Evolutionary conservation across 345 rosid species (phyloP).

Genomic region (Geranium brycei): DNA sequence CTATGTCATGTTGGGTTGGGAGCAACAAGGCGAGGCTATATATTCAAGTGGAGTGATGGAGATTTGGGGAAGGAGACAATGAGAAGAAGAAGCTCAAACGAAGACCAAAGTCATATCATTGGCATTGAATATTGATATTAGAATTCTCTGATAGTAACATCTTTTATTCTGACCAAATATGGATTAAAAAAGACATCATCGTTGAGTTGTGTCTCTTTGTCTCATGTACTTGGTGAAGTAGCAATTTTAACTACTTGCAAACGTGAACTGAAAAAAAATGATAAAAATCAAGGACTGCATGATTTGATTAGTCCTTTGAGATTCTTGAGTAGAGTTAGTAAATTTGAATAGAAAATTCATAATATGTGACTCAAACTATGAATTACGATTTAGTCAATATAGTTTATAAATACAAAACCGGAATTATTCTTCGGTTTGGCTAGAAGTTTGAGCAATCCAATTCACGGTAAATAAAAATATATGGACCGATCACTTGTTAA

Average conservation of each 20-base stretch:
- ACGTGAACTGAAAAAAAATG: no score
- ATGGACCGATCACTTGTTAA: no score
- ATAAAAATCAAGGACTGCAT: not conserved
- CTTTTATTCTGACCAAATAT: slow-evolving; percentile 1
- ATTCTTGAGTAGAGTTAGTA: no score
- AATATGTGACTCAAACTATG: no score
- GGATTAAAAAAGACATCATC: slow-evolving; percentile 4
- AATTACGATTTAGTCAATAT: no score
- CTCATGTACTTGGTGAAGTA: slow-evolving; percentile 12
- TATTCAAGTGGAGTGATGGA: slow-evolving; percentile 7
- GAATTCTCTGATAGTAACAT: slow-evolving; percentile 25
- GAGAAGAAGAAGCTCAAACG: slow-evolving; percentile 20
- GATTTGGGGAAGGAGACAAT: slow-evolving; percentile 20
- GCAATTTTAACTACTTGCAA: not conserved
- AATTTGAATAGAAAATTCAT: no score
- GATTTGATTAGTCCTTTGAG: not conserved
- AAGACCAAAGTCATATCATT: slow-evolving; percentile 17
- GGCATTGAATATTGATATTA: slow-evolving; percentile 9
- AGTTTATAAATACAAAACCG: no score
- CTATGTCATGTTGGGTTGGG: slow-evolving; percentile 4
- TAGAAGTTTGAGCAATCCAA: no score
- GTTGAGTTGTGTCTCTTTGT: slow-evolving; percentile 22
- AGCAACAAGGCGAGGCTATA: slow-evolving; percentile 13
- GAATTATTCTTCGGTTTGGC: no score
- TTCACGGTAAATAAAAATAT: no score